Base-by-base conservation (phyloP, 805 yeast species). In the Wickerhamomyces strasburgensis region DNA sequence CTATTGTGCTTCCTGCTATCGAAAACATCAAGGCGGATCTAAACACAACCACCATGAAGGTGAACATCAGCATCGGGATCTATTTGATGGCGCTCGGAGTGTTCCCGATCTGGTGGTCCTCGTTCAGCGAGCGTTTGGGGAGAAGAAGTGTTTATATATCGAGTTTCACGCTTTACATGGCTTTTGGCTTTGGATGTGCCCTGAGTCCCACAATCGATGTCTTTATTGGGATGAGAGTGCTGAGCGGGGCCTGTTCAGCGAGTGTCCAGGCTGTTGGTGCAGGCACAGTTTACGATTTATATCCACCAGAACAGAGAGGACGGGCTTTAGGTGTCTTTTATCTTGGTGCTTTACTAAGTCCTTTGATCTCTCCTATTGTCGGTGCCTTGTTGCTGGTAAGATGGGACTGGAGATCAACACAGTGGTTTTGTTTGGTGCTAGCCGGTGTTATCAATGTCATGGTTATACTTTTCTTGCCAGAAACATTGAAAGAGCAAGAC, bases 351-450 rank as follows among this genome's bases (percentile, higher is more conserved):
- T 65, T 87, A 30, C 69, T 79, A 49, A 95, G 93, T 0, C 96
- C 95, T 1, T 66, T 87, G 34, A 45, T 84, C 4, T 78, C 89
- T 11, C 96, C 96, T 3, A 80, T 86, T 17, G 56, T 79, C 35
- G 95, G 95, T 34, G 90, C 95, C 42, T 78, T 79, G 2, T 70
- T 87, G 19, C 72, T 83, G 6, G 65, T 71, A 29, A 67, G 68
- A 9, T 83, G 87, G 80, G 86, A 87, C 7, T 87, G 95, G 95
- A 68, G 95, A 54, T 84, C 90, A 3, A 84, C 95, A 3, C 93
- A 84, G 52, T 87, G 94, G 90, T 76, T 84, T 38, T 62, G 84
- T 59, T 84, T 81, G 14, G 80, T 82, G 19, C 57, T 83, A 31
- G 73, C 85, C 1, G 86, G 80, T 3, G 56, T 68, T 11, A 70